Percentiles rank a stretch among this genome's conserved stretches.
phyloP scores from a whole-genome alignment of 108 stramenopile genomes.

The Licmophora abbreviata region DNA sequence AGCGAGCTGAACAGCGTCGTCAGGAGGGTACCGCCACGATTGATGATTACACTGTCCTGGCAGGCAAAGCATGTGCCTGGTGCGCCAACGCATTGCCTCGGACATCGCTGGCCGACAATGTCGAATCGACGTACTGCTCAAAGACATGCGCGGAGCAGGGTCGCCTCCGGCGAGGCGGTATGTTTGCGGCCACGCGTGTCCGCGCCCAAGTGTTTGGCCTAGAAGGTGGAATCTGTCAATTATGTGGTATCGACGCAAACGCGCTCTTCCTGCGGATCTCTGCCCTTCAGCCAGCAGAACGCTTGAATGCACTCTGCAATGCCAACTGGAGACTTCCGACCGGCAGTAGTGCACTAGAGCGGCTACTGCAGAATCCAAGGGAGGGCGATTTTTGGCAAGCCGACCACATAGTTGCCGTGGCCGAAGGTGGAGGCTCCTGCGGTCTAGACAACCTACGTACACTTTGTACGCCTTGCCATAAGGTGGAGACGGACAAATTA shows the following conservation, averaged over 20 bases:
- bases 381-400: conserved; percentile 83
- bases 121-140: conserved; percentile 50
- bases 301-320: conserved; percentile 49
- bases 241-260: conserved; percentile 25
- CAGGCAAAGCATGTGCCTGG: conserved; percentile 47
- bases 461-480: conserved; percentile 71
- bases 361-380: conserved; percentile 44
- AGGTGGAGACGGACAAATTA: conserved; percentile 31
- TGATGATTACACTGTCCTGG: conserved; percentile 28
- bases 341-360: conserved; percentile 30
- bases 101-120: conserved; percentile 9
- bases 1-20: conserved; percentile 35
- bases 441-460: conserved; percentile 70
- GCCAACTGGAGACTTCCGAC: conserved; percentile 58
- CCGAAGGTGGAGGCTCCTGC: conserved; percentile 68
- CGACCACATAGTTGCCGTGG: conserved; percentile 73
- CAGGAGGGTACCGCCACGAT: conserved; percentile 32
- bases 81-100: conserved; percentile 25
- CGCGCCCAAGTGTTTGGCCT: conserved; percentile 47
- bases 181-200: conserved; percentile 35
- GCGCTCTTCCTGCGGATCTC: conserved; percentile 45
- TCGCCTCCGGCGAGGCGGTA: conserved; percentile 48
- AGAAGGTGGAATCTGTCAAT: conserved; percentile 37
- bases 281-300: conserved; percentile 55
- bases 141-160: conserved; percentile 53